phyloP scores from a whole-genome alignment of 768 basidiomycete species.

The Tephrocybe sp. region DNA sequence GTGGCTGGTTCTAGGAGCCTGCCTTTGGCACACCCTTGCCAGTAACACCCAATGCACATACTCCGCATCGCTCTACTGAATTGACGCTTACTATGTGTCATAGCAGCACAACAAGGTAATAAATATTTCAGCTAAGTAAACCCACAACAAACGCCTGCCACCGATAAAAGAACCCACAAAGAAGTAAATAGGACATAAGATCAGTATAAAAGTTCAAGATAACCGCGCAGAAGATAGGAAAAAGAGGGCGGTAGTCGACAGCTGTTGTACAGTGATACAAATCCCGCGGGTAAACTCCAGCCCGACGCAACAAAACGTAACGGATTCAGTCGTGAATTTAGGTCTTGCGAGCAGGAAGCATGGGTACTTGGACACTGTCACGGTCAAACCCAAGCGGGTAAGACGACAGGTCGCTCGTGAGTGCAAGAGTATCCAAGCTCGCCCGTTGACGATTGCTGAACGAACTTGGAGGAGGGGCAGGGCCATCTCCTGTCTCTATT shows the following conservation, averaged over 20 bases:
- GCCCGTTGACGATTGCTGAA: conserved; percentile 62
- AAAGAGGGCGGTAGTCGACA: conserved; percentile 5
- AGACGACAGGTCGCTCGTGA: conserved; percentile 82
- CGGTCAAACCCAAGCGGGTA: conserved; percentile 78
- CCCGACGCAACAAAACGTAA: conserved; percentile 12
- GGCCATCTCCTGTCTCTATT: conserved; percentile 62
- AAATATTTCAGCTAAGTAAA: conserved; percentile 11
- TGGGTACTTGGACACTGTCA: conserved; percentile 33
- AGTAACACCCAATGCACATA: too few species aligned
- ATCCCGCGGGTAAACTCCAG: conserved; percentile 12
- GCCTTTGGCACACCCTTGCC: too few species aligned
- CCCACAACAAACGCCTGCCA: conserved; percentile 7
- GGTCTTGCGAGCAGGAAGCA: conserved; percentile 22
- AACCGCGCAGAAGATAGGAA: neutral
- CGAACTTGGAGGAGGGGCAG: conserved; percentile 33
- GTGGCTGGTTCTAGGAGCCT: too few species aligned
- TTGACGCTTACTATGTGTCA: too few species aligned
- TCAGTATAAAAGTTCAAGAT: conserved; percentile 6
- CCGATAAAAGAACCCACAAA: conserved; percentile 4
- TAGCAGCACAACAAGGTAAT: too few species aligned
- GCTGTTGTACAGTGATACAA: conserved; percentile 20
- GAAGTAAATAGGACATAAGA: conserved; percentile 8
- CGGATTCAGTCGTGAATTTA: conserved; percentile 9
- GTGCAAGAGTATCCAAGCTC: conserved; percentile 81
- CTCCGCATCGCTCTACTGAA: too few species aligned